Percentiles rank a stretch among this genome's conserved stretches.
Evolutionary conservation across 306 rosid genomes (phyloP).

Genomic region (Glycyrrhiza uralensis): DNA sequence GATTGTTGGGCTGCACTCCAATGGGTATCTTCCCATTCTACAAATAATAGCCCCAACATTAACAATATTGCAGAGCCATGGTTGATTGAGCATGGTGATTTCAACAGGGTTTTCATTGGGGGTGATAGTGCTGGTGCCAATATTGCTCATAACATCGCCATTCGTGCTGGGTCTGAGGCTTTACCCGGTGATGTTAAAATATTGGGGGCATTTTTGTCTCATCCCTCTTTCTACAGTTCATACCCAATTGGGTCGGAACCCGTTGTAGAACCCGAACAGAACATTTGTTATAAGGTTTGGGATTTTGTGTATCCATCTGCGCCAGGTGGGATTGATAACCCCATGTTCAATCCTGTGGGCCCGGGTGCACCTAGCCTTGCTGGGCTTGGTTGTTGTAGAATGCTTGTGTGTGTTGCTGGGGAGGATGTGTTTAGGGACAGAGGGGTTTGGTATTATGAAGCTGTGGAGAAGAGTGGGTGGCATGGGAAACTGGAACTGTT

Average conservation of each 20-base stretch:
- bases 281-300: slow-evolving; percentile 26
- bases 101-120: slow-evolving; percentile 28
- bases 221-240: slow-evolving; percentile 37
- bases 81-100: slow-evolving; percentile 38
- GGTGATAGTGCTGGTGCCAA: slow-evolving; percentile 56
- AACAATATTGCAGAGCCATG: not conserved
- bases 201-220: slow-evolving; percentile 27
- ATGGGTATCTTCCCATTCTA: slow-evolving; percentile 31
- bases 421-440: slow-evolving; percentile 34
- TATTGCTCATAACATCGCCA: slow-evolving; percentile 33
- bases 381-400: slow-evolving; percentile 31
- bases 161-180: slow-evolving; percentile 31
- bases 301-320: slow-evolving; percentile 30
- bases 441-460: slow-evolving; percentile 32
- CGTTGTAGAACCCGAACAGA: not conserved
- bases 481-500: slow-evolving; percentile 21
- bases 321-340: slow-evolving; percentile 22
- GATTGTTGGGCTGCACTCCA: slow-evolving; percentile 48
- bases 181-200: slow-evolving; percentile 30
- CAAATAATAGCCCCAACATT: not conserved
- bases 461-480: slow-evolving; percentile 35
- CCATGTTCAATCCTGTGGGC: slow-evolving; percentile 23
- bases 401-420: slow-evolving; percentile 25
- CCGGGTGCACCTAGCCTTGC: slow-evolving; percentile 26
- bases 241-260: slow-evolving; percentile 24